Evolutionary conservation across 169 alveolate genomes (phyloP).

Genomic region (Cryptosporidium canis): DNA sequence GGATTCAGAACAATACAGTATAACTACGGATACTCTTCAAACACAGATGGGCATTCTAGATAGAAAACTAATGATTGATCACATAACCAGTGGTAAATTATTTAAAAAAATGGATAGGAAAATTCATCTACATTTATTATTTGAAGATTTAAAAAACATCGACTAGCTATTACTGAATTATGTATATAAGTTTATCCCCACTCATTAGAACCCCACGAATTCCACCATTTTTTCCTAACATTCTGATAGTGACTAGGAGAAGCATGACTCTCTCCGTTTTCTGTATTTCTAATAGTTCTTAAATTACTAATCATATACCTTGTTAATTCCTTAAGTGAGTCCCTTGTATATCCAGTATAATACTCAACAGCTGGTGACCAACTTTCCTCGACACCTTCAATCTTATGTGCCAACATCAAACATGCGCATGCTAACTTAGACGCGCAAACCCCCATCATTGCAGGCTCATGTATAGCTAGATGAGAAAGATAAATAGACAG

Average conservation of each 20-base stretch:
- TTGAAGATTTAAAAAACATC: constrained; percentile 5
- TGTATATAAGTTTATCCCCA: constrained; percentile 53
- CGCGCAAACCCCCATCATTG: constrained; percentile 72
- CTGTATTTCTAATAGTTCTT: constrained; percentile 68
- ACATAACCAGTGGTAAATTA: background rate
- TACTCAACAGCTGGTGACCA: constrained; percentile 70
- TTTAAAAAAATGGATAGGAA: too few species aligned
- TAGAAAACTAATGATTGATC: too few species aligned
- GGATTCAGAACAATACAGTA: too few species aligned
- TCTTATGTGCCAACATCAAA: constrained; percentile 67
- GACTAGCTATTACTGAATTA: background rate
- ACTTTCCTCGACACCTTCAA: constrained; percentile 71
- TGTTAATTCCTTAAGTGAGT: constrained; percentile 60
- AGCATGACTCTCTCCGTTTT: constrained; percentile 70
- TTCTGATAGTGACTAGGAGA: constrained; percentile 72
- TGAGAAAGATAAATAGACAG: constrained; percentile 59
- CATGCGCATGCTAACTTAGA: constrained; percentile 70
- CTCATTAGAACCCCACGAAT: constrained; percentile 72
- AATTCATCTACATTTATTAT: background rate
- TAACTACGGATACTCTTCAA: too few species aligned
- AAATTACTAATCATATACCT: constrained; percentile 70
- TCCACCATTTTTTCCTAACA: constrained; percentile 72
- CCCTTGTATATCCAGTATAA: constrained; percentile 64
- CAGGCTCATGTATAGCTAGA: constrained; percentile 70
- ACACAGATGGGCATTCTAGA: too few species aligned